Evolutionary conservation across 441 rosid species (phyloP).

Genomic region (Gossypium gossypioides): DNA sequence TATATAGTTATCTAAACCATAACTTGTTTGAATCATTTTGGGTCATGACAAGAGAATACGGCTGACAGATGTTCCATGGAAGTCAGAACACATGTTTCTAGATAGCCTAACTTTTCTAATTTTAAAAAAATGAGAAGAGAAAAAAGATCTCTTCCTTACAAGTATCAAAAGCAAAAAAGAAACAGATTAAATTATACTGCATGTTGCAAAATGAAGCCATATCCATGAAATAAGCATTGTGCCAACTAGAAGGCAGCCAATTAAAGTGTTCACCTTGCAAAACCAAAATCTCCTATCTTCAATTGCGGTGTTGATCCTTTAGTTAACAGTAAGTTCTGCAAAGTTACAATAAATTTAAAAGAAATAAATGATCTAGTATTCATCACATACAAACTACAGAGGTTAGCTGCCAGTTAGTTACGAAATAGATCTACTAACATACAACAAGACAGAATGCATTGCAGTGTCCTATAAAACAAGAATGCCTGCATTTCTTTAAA

Average conservation of each 20-base stretch:
- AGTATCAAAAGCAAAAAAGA: conserved; percentile 8
- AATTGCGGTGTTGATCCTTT: conserved; percentile 42
- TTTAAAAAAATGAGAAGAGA: neutral
- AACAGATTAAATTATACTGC: neutral
- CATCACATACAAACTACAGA: conserved; percentile 6
- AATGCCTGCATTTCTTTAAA: neutral
- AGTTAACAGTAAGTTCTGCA: conserved; percentile 65
- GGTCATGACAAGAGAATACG: neutral
- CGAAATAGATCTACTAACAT: neutral
- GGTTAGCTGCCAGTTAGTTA: conserved; percentile 5
- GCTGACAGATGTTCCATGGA: neutral
- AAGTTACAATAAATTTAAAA: conserved; percentile 10
- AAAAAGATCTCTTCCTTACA: neutral
- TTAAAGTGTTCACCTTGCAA: conserved; percentile 58
- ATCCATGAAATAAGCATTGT: neutral
- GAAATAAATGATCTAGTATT: neutral
- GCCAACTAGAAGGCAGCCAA: neutral
- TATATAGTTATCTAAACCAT: neutral
- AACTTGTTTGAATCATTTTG: neutral
- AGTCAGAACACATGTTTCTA: neutral
- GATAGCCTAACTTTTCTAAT: conserved; percentile 6
- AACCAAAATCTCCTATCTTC: conserved; percentile 89
- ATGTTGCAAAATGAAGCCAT: neutral
- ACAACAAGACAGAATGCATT: neutral
- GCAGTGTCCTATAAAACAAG: neutral